phyloP scores from a whole-genome alignment of 75 land plant species.

The Azolla pinnata region DNA sequence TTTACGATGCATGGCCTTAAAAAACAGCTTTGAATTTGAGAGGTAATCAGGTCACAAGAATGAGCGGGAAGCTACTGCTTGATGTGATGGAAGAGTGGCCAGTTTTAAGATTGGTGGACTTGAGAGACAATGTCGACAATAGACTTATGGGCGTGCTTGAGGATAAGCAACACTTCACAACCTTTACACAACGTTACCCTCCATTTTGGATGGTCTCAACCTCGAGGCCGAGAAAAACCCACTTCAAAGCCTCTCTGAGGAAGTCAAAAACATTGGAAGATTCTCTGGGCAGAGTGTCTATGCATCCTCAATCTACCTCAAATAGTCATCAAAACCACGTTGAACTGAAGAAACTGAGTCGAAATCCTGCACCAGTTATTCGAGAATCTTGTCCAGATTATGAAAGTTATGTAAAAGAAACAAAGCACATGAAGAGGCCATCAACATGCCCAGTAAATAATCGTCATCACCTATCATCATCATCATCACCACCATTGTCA shows the following conservation, averaged over 20 bases:
- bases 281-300: neutral
- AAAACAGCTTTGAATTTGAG: slow-evolving; percentile 20
- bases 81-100: slow-evolving; percentile 18
- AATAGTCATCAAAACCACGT: neutral
- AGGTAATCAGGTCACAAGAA: slow-evolving; percentile 15
- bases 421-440: slow-evolving; percentile 1
- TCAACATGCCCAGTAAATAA: slow-evolving; percentile 4
- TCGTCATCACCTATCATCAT: neutral
- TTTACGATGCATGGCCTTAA: too few relatives aligned
- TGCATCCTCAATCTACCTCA: neutral
- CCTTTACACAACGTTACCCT: slow-evolving; percentile 8
- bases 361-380: neutral
- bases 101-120: slow-evolving; percentile 20
- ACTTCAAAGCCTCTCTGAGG: too few relatives aligned
- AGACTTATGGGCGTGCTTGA: slow-evolving; percentile 13
- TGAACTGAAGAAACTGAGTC: neutral
- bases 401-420: neutral
- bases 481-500: too few relatives aligned
- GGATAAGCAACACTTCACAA: slow-evolving; percentile 11
- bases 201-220: slow-evolving; percentile 6
- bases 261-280: too few relatives aligned
- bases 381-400: too few relatives aligned
- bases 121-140: slow-evolving; percentile 15
- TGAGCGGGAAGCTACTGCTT: slow-evolving; percentile 13
- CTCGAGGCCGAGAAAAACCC: too few relatives aligned